Evolutionary conservation across 129 eudicot species (phyloP), one percentile per base, ranked within the genome.

Genomic region (Centella asiatica): DNA sequence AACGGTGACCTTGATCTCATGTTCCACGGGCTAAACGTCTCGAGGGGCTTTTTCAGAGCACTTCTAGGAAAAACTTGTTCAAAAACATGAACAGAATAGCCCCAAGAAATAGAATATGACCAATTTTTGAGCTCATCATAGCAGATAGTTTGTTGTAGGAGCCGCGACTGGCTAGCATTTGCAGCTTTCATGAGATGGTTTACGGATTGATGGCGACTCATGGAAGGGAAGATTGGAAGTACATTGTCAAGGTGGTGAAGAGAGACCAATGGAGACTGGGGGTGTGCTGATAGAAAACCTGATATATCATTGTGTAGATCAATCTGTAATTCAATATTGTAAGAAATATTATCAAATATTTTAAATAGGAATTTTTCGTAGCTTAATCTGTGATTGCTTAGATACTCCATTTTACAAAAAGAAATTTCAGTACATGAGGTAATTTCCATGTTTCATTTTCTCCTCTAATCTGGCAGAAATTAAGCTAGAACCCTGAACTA

Each of bases 271-370:
- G 81, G 85, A 15, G 69, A 22, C 32, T 76, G 77, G 2, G 79
- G 73, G 57, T 63, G 81, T 0, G 85, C 44, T 57, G 78, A 72
- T 27, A 80, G 67, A 47, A 67, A 60, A 7, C 85, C 85, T 2
- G 76, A 72, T 22, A 76, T 44, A 31, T 80, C 81, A 1, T 62
- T 31, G 4, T 33, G 74, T 6, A 79, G 49, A 56, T 79, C 84
- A 54, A 74, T 62, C 84, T 79, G 74, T 40, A 23, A 25, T 33
- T 33, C 33, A 5, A 32, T 14, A 11, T 42, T 42, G 44, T 23
- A 32, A 8, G 62, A 32, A 13, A 19, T 42, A 42, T 42, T 11
- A 14, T 42, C 46, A 42, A 42, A 42, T 42, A 42, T 1, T 6
- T 10, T 2, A n/a, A n/a, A n/a, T n/a, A n/a, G n/a, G n/a, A n/a